Conservation (phyloP, 257 asterid species). For the Solanum habrochaites region DNA sequence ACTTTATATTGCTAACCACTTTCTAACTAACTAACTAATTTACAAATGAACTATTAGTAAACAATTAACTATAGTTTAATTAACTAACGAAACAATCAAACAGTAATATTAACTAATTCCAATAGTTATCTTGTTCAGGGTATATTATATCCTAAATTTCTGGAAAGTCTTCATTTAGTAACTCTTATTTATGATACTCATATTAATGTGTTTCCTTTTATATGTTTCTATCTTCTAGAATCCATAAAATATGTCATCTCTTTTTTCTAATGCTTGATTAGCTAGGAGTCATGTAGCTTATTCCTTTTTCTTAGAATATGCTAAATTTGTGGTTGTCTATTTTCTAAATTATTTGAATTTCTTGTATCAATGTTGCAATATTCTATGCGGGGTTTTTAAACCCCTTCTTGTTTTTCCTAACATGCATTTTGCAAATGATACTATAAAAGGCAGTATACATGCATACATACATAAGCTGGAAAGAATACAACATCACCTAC, state of each 20-base stretch:
- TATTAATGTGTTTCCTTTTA: not conserved
- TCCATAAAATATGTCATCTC: not conserved
- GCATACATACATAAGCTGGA: too few relatives aligned
- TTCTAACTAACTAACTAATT: too few relatives aligned
- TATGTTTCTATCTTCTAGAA: not conserved
- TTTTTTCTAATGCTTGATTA: not conserved
- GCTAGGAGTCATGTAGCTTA: not conserved
- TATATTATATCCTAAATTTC: too few relatives aligned
- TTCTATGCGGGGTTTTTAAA: not conserved
- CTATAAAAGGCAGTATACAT: too few relatives aligned
- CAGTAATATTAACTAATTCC: too few relatives aligned
- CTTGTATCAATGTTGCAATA: not conserved
- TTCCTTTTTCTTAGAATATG: not conserved
- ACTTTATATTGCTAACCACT: too few relatives aligned
- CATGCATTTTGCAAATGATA: too few relatives aligned
- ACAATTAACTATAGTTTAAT: too few relatives aligned
- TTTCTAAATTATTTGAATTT: too few relatives aligned
- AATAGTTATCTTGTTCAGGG: not conserved
- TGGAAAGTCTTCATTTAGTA: not conserved
- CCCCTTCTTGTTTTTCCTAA: not conserved
- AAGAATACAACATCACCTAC: too few relatives aligned
- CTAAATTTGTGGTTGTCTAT: not conserved
- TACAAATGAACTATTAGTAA: too few relatives aligned
- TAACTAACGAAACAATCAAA: too few relatives aligned
- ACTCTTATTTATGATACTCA: not conserved